phyloP scores from a whole-genome alignment of 768 basidiomycete genomes.

The Tephrocybe rancida region DNA sequence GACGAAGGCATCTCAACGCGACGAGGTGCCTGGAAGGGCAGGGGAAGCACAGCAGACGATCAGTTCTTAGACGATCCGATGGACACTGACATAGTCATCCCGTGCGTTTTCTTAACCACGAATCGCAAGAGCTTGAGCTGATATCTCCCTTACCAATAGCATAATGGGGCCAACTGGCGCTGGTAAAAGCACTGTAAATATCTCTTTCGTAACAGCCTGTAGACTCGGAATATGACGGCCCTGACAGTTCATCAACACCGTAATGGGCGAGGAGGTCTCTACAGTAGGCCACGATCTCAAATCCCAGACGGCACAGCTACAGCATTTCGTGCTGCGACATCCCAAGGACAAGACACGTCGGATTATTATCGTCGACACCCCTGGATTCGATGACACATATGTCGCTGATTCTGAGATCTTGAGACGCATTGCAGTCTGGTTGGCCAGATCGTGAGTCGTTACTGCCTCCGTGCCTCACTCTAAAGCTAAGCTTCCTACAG shows the following conservation, averaged over 20 bases:
- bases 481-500: background rate
- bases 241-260: constrained; percentile 8
- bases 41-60: constrained; percentile 4
- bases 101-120: no score
- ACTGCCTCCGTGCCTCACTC: background rate
- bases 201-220: background rate
- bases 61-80: constrained; percentile 1
- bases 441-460: constrained; percentile 1
- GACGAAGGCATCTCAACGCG: background rate
- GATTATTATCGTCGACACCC: constrained; percentile 10
- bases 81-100: constrained; percentile 6
- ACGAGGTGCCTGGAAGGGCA: constrained; percentile 5
- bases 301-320: constrained; percentile 11
- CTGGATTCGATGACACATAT: constrained; percentile 10
- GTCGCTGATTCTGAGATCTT: constrained; percentile 1
- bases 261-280: background rate
- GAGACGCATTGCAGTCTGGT: constrained; percentile 5
- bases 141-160: no score
- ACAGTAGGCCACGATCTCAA: constrained; percentile 13
- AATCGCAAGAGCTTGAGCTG: no score
- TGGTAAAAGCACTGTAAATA: constrained; percentile 21
- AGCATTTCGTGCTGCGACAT: background rate
- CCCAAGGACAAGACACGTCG: background rate
- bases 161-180: constrained; percentile 19
- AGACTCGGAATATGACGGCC: background rate